Base-by-base conservation (phyloP, 257 asterid genomes). In the Primulina huaijiensis region DNA sequence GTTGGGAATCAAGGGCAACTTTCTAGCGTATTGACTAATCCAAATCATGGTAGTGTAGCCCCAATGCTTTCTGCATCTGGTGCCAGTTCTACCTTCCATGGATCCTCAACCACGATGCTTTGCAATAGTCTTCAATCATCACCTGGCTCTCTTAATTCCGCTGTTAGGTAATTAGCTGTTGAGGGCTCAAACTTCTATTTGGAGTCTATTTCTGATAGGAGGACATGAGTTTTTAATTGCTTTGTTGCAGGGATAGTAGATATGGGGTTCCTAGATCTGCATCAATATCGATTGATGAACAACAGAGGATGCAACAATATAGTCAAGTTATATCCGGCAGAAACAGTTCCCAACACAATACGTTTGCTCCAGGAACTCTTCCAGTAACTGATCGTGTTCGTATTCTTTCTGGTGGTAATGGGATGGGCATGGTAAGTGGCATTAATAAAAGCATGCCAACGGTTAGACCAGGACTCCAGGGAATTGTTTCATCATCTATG, bases 391-490 rank as follows among this genome's bases (percentile, higher is more conserved):
- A 86, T 72, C 89, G 89, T 73, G 82, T 75, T 74, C 95, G 87
- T 55, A 68, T 81, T 75, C 84, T 82, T 76, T 74, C 96, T 11
- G 81, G 94, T 74, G 90, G 92, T 59, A 90, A 61, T 77, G 95
- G 81, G 68, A 80, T 83, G 83, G 84, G 89, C 69, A 68, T 81
- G 65, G 77, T 82, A 75, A 62, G 83, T 67, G 86, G 88, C 60
- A 82, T 79, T 58, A 94, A 80, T 60, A 80, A 97, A 81, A 77
- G 84, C 81, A 79, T 83, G 85, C 83, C 95, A 55, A 74, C 86
- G 73, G 83, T 80, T 1, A 88, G 98, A 78, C 96, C 95, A 64
- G 93, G 92, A 7, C 78, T 83, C 75, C 99, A 85, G 68, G 91
- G 93, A 74, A 66, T 85, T 61, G 84, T 87, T 53, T 77, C 95